Evolutionary conservation across 2,329 filamentous ascomycete species (phyloP), one percentile per base, ranked within the genome.

Genomic region (Arthrobotrys musiformis): DNA sequence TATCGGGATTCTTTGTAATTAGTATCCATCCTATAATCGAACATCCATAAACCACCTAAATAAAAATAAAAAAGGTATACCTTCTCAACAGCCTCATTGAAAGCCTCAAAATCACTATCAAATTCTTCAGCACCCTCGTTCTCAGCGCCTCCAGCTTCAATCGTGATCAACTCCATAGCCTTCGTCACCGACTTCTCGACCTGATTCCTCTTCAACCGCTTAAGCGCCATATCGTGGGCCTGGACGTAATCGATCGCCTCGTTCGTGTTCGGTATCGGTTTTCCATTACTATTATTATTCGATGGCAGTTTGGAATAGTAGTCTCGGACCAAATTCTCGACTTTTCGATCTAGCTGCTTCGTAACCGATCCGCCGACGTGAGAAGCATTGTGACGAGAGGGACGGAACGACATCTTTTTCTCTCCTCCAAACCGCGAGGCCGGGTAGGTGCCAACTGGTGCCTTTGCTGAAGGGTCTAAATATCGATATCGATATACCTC

Each of bases 171-270:
- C 30, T 70, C 72, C 50, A 79, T 67, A 26, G 70, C 73, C 61
- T 72, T 76, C 9, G 44, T 68, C 28, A 77, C 66, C 11, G 67
- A 77, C 79, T 95, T 92, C 82, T 97, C 92, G 0, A 98, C 85
- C 0, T 91, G 86, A 77, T 90, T 90, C 83, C 95, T 97, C 42
- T 93, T 93, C 79, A 92, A 90, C 22, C 95, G 87, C 79, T 92
- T 93, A 22, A 98, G 84, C 64, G 58, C 63, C 26, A 72, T 76
- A 42, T 80, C 80, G 35, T 40, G 68, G 48, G 74, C 44, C 28
- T 79, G 92, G 78, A 98, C 93, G 73, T 88, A 89, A 42, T 93
- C 90, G 82, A 95, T 97, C 0, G 96, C 88, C 1, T 85, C 84
- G 1, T 87, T 84, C 2, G 91, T 85, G 40, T 68, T 73, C 30